Conservation (phyloP, 169 alveolate genomes). For the Eimeria maxima region DNA sequence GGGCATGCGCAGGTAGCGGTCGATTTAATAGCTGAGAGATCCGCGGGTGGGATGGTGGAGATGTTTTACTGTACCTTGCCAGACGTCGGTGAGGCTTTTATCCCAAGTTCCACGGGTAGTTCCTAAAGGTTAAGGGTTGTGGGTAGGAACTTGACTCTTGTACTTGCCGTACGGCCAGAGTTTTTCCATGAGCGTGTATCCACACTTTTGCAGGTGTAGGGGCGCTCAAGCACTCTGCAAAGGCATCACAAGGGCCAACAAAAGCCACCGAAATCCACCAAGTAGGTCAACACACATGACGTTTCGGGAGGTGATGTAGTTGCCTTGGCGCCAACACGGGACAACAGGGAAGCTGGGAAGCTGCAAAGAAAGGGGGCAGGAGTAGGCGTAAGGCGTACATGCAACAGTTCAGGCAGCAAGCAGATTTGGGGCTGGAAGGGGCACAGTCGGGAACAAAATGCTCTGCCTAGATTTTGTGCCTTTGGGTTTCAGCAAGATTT, state of each 20-base stretch:
- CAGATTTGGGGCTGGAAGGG: background rate
- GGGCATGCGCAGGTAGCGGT: conserved; percentile 55
- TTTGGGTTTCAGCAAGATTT: conserved; percentile 61
- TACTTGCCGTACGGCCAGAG: background rate
- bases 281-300: background rate
- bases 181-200: background rate
- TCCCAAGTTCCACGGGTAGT: background rate
- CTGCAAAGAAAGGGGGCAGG: background rate
- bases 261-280: conserved; percentile 63
- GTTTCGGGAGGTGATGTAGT: background rate
- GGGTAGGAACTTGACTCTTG: background rate
- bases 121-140: background rate
- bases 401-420: background rate
- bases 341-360: background rate
- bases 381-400: background rate
- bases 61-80: conserved; percentile 74
- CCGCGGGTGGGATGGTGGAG: conserved; percentile 83
- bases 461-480: background rate
- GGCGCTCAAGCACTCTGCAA: conserved; percentile 35
- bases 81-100: conserved; percentile 61
- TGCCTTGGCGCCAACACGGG: background rate
- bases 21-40: conserved; percentile 74
- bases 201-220: conserved; percentile 39
- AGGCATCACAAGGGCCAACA: conserved; percentile 15
- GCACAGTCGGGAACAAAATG: background rate